Evolutionary conservation across 202 grass and related monocot genomes (phyloP), one percentile per base, ranked within the genome.

Genomic region (Musa balbisiana): DNA sequence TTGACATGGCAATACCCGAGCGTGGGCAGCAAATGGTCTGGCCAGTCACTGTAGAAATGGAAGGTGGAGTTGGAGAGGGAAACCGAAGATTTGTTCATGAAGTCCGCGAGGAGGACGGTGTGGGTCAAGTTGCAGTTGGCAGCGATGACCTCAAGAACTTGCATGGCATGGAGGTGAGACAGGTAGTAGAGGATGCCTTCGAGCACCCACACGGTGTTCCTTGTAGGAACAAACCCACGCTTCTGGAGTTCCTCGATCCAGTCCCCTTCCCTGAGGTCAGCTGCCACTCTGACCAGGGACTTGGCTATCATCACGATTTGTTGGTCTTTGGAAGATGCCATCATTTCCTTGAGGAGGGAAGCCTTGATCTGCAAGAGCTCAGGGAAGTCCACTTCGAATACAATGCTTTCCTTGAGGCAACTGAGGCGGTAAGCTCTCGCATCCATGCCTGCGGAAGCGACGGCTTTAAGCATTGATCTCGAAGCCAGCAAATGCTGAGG

Each of bases 101-200:
- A 90, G 80, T 98, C 94, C 9, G 91, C 87, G 16, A 94, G 81
- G 79, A 98, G 91, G 66, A 91, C 73, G 0, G 67, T 81, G 54
- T 33, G 55, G 33, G 87, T 79, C 49, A 72, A 75, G 56, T n/a
- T 27, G 55, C 87, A 73, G 15, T 79, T 78, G 62, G 81, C 83
- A 8, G 75, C 91, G 50, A 98, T 94, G 29, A 81, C 76, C 79
- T 87, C 53, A 1, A 99, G 89, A 64, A 99, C 89, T 80, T 92
- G 88, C 89, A 94, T 90, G 49, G 91, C 95, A 55, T 88, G 71
- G 3, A 77, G 76, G 21, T 92, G 64, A 3, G 86, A 84, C 49
- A 99, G 95, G 72, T 99, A 99, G 81, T 92, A 99, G 33, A 99
- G 74, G 71, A 99, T 94, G 72, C 95, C 95, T 92, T 99, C 91